phyloP scores from a whole-genome alignment of 2,329 filamentous ascomycete species.

The Hypoxylon sp. region DNA sequence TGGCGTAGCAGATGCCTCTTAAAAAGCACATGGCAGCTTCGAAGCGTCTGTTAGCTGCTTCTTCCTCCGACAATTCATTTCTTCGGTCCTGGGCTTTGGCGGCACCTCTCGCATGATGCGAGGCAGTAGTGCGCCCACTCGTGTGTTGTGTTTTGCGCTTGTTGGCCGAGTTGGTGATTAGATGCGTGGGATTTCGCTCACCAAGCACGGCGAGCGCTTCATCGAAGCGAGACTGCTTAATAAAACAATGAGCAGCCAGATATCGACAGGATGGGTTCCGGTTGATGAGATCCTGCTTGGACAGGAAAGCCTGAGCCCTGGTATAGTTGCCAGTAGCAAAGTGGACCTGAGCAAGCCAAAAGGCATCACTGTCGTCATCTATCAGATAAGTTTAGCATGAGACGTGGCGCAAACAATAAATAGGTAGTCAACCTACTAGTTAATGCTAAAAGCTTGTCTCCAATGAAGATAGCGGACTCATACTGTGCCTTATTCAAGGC shows the following conservation, averaged over 20 bases:
- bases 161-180: slow-evolving; percentile 77
- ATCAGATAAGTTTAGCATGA: slow-evolving; percentile 39
- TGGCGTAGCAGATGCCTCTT: slow-evolving; percentile 92
- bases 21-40: slow-evolving; percentile 99
- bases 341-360: slow-evolving; percentile 98
- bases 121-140: slow-evolving; percentile 44
- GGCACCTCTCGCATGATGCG: slow-evolving; percentile 43
- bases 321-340: slow-evolving; percentile 97
- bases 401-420: slow-evolving; percentile 21
- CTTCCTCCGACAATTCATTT: slow-evolving; percentile 69
- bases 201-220: slow-evolving; percentile 90
- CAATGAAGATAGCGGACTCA: slow-evolving; percentile 96
- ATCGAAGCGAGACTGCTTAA: slow-evolving; percentile 91
- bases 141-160: slow-evolving; percentile 80
- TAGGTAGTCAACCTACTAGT: slow-evolving; percentile 81
- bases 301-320: slow-evolving; percentile 87
- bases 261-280: slow-evolving; percentile 92
- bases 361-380: slow-evolving; percentile 95
- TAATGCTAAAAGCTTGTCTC: slow-evolving; percentile 94
- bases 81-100: slow-evolving; percentile 47
- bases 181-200: slow-evolving; percentile 92
- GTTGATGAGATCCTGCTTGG: slow-evolving; percentile 84
- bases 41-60: slow-evolving; percentile 82
- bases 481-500: slow-evolving; percentile 96
- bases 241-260: slow-evolving; percentile 91